Evolutionary conservation across 208 protist genomes (phyloP).

Genomic region (Trypanosomatidae sp.): DNA sequence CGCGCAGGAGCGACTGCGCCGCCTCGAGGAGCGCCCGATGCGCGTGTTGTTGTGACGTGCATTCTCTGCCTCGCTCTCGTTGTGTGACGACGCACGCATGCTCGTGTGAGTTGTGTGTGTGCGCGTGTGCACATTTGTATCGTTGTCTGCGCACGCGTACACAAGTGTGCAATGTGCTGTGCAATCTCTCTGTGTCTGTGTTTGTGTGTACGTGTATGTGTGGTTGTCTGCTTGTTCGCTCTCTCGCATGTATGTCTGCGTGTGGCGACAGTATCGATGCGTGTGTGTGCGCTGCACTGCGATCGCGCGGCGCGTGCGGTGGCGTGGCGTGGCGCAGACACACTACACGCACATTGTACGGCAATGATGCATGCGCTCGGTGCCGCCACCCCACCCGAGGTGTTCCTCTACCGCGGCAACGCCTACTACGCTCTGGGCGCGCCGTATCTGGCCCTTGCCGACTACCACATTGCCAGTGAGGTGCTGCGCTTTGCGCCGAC

Average conservation of each 20-base stretch:
- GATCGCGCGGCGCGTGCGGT: conserved; percentile 48
- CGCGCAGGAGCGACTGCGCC: conserved; percentile 20
- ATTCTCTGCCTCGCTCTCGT: too few relatives aligned
- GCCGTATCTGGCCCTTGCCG: conserved; percentile 74
- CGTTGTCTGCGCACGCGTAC: too few relatives aligned
- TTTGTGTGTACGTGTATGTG: too few relatives aligned
- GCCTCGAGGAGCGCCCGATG: conserved; percentile 9
- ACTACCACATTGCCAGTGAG: conserved; percentile 63
- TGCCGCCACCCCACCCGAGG: conserved; percentile 52
- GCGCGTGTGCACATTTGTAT: background rate
- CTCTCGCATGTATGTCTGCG: too few relatives aligned
- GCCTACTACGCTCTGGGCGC: conserved; percentile 72
- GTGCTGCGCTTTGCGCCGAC: conserved; percentile 39
- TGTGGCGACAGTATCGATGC: too few relatives aligned
- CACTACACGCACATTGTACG: conserved; percentile 63
- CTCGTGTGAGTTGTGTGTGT: background rate
- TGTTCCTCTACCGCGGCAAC: conserved; percentile 76
- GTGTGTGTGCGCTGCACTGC: conserved; percentile 81
- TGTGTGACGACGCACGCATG: background rate
- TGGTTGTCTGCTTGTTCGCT: too few relatives aligned
- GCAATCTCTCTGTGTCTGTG: too few relatives aligned
- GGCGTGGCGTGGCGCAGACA: conserved; percentile 38
- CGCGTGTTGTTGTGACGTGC: conserved; percentile 68
- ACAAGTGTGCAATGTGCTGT: too few relatives aligned
- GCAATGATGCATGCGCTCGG: conserved; percentile 71